These are phyloP conservation scores for Zychaea mexicana DNA, from an alignment of 371 early-diverging fungal species.

Conservation along the genomic window DNA sequence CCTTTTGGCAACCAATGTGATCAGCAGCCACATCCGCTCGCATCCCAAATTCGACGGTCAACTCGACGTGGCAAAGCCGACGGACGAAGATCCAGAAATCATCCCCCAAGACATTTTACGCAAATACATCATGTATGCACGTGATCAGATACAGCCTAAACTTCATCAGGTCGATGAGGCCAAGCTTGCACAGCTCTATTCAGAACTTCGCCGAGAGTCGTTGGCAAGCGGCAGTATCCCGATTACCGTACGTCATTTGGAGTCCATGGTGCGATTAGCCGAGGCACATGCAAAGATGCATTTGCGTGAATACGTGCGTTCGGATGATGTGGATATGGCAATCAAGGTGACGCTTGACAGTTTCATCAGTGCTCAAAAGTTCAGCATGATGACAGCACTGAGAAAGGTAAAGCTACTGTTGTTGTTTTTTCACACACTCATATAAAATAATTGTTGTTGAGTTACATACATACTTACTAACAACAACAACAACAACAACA, in stretches of 20 bases:
- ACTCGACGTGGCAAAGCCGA: constrained; percentile 31
- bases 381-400: constrained; percentile 86
- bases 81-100: constrained; percentile 57
- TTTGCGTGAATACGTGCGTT: constrained; percentile 89
- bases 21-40: constrained; percentile 87
- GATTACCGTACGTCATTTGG: constrained; percentile 99
- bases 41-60: constrained; percentile 73
- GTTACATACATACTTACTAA: no score
- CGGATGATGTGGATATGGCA: constrained; percentile 96
- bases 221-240: constrained; percentile 91
- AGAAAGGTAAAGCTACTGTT: constrained; percentile 48
- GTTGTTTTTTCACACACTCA: no score
- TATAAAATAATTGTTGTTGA: no score
- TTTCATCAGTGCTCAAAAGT: constrained; percentile 98
- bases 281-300: constrained; percentile 99
- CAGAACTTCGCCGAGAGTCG: constrained; percentile 95
- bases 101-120: constrained; percentile 88
- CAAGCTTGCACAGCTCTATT: constrained; percentile 86
- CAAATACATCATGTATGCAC: constrained; percentile 98
- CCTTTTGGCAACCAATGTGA: constrained; percentile 94
- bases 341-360: constrained; percentile 93
- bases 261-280: constrained; percentile 97
- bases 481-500: no score
- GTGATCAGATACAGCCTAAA: constrained; percentile 85
- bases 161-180: constrained; percentile 89